Evolutionary conservation across 2,329 filamentous ascomycete species (phyloP), one percentile per base, ranked within the genome.

Genomic region (Pseudogymnoascus sp.): DNA sequence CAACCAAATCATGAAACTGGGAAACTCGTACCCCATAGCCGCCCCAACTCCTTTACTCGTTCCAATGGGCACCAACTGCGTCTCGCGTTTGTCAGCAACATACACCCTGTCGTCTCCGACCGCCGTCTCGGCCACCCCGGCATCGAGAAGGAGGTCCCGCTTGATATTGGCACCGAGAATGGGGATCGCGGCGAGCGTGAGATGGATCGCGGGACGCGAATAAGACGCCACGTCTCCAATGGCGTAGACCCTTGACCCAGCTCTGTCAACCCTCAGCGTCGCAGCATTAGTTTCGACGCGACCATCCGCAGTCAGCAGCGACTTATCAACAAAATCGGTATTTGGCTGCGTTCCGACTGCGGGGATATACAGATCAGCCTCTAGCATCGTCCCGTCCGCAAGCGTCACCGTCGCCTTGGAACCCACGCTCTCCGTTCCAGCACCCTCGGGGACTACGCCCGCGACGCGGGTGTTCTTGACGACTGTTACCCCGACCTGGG

Each of bases 351-450:
- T 74, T 1, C 80, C 80, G 0, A 70, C 75, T 2, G 78, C 77
- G 0, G 80, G 77, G 42, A 83, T 80, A 66, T 81, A 82, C 0
- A 83, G 61, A 62, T 83, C 80, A 0, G 78, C 75, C 1, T 75
- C 68, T 1, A 80, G 62, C 0, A 66, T 73, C 36, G 71, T 68
- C 0, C 78, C 79, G 63, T 78, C 71, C 1, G 73, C 71, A 1
- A 84, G 75, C 0, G 68, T 73, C 2, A 82, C 60, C 0, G 66
- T 75, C 2, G 75, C 70, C 14, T 70, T 72, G 3, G 68, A 63
- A 0, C 70, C 67, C 0, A 75, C 56, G 2, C 65, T 65, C 1
- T 67, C 66, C 1, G 64, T 72, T 0, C 75, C 77, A 7, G 74
- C 72, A 0, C 62, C 63, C 0, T 63, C 11, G 0, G 77, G 75